Conservation (phyloP, 2,329 filamentous ascomycete genomes). For the Nigrospora sphaerica region DNA sequence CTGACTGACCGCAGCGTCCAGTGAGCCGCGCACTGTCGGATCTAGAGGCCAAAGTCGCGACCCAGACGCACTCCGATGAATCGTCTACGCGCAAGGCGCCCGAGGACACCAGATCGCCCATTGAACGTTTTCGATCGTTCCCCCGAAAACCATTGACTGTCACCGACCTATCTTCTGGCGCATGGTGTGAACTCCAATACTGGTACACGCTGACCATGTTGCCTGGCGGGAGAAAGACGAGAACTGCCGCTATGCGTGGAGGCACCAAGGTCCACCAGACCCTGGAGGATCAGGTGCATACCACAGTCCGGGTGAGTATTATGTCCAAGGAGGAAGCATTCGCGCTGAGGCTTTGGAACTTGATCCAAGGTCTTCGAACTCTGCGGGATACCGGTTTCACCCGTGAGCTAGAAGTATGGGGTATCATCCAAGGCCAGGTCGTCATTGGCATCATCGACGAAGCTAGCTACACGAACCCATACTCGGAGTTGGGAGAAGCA, state of each 20-base stretch:
- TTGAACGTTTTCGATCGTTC: constrained; percentile 71
- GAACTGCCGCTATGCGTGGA: constrained; percentile 75
- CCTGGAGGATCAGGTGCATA: constrained; percentile 81
- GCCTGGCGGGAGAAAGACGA: constrained; percentile 63
- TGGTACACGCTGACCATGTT: constrained; percentile 75
- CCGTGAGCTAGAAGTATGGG: constrained; percentile 79
- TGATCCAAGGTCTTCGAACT: constrained; percentile 76
- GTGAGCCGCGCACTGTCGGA: constrained; percentile 40
- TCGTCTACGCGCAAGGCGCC: constrained; percentile 4
- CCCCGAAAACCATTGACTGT: constrained; percentile 78
- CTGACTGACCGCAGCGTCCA: constrained; percentile 63
- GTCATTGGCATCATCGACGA: constrained; percentile 89
- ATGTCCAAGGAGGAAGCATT: constrained; percentile 73
- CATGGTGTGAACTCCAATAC: constrained; percentile 96
- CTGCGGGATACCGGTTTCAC: constrained; percentile 65
- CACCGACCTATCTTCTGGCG: constrained; percentile 78
- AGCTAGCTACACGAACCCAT: constrained; percentile 69
- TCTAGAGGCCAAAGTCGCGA: not conserved
- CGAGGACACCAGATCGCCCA: constrained; percentile 43
- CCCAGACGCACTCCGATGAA: constrained; percentile 13
- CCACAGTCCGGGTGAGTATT: constrained; percentile 64
- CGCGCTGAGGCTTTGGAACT: constrained; percentile 81
- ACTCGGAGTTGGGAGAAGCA: constrained; percentile 60
- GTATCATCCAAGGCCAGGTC: constrained; percentile 70
- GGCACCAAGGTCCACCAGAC: constrained; percentile 74